These are phyloP conservation scores for Sclerotinia minor DNA, from an alignment of 2,329 filamentous ascomycete genomes.

Conservation along the genomic window DNA sequence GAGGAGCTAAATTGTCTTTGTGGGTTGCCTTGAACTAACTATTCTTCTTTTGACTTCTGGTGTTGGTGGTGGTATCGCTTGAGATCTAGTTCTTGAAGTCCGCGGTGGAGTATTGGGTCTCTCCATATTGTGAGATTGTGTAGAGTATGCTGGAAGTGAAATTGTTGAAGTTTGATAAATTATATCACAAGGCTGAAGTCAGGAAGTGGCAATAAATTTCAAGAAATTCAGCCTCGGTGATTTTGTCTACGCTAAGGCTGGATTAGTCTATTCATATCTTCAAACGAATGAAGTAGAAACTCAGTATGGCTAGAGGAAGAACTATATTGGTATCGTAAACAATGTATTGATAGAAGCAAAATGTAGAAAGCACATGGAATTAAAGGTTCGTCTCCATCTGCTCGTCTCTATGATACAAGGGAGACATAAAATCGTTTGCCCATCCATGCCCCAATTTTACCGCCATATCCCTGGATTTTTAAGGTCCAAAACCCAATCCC, in stretches of 20 bases:
- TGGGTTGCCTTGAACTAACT: slow-evolving; percentile 44
- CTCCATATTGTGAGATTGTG: slow-evolving; percentile 30
- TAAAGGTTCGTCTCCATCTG: slow-evolving; percentile 9
- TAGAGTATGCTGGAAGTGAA: background rate
- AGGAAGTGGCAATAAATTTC: slow-evolving; percentile 16
- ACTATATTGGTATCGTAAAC: background rate
- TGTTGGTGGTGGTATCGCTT: slow-evolving; percentile 50
- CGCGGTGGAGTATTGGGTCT: slow-evolving; percentile 33
- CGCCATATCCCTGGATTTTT: background rate
- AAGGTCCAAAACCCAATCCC: background rate
- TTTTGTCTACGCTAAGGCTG: slow-evolving; percentile 6
- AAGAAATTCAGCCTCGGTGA: slow-evolving; percentile 19
- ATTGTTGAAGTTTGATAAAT: background rate
- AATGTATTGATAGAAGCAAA: background rate
- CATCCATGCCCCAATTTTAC: slow-evolving; percentile 16
- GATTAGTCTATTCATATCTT: background rate
- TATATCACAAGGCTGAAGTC: slow-evolving; percentile 19
- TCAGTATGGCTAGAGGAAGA: too few relatives aligned
- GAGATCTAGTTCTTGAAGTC: background rate
- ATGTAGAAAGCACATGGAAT: slow-evolving; percentile 1
- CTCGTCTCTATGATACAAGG: slow-evolving; percentile 24
- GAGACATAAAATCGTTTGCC: slow-evolving; percentile 13
- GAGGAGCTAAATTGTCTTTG: background rate
- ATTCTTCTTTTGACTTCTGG: slow-evolving; percentile 57
- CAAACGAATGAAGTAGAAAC: background rate